Percentiles rank a stretch among this genome's conserved stretches.
Evolutionary conservation across 768 basidiomycete genomes (phyloP).

Genomic region (Heimioporus sp.): DNA sequence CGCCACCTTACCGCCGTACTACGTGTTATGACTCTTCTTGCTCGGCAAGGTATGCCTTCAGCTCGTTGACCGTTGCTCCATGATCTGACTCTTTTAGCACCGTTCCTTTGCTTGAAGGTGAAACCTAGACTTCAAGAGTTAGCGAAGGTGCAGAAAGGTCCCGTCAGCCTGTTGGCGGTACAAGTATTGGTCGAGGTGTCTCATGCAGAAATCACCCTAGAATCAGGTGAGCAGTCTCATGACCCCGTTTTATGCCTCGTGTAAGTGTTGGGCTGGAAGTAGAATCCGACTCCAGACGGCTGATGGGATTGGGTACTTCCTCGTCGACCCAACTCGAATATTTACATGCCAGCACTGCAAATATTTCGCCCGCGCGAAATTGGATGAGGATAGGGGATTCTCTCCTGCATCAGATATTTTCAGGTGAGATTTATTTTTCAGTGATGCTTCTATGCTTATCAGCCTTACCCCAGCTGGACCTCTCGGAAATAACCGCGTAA

Average conservation of each 20-base stretch:
- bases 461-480: background rate
- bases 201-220: slow-evolving; percentile 2
- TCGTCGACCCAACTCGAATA: slow-evolving; percentile 4
- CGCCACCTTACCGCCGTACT: slow-evolving; percentile 12
- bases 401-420: slow-evolving; percentile 7
- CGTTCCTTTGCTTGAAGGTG: slow-evolving; percentile 3
- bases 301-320: background rate
- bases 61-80: background rate
- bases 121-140: slow-evolving; percentile 10
- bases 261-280: background rate
- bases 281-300: background rate
- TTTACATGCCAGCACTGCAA: slow-evolving; percentile 9
- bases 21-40: slow-evolving; percentile 9
- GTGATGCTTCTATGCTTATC: background rate
- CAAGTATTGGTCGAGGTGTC: slow-evolving; percentile 18
- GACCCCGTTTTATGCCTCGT: background rate
- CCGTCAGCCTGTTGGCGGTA: slow-evolving; percentile 18
- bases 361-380: slow-evolving; percentile 10
- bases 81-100: background rate
- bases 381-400: slow-evolving; percentile 14
- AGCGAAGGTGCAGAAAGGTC: slow-evolving; percentile 7
- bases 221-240: slow-evolving; percentile 6
- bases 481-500: slow-evolving; percentile 4
- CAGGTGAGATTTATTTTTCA: background rate
- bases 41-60: slow-evolving; percentile 1